Evolutionary conservation across 441 rosid species (phyloP).

Genomic region (Populus hybrid): DNA sequence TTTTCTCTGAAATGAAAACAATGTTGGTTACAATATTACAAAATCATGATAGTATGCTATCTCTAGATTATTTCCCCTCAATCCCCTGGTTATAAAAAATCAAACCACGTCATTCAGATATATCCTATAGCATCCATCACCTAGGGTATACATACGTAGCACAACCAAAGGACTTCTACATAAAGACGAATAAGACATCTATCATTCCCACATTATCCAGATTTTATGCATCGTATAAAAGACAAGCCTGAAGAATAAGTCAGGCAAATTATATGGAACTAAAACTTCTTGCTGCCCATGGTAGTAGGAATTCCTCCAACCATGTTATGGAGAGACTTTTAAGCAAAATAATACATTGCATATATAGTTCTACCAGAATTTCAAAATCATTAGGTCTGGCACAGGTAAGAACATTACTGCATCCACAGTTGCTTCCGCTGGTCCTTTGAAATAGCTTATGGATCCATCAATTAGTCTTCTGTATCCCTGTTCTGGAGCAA

Average conservation of each 20-base stretch:
- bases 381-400: neutral
- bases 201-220: neutral
- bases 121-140: slow-evolving; percentile 1
- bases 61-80: neutral
- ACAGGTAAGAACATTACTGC: slow-evolving; percentile 56
- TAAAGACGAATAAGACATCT: neutral
- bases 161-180: neutral
- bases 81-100: neutral
- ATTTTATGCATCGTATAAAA: neutral
- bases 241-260: neutral
- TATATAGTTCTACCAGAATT: neutral
- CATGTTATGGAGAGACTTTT: neutral
- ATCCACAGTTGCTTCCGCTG: slow-evolving; percentile 98
- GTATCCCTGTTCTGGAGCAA: slow-evolving; percentile 99
- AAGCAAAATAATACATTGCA: neutral
- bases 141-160: neutral
- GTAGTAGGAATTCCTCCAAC: too few species aligned
- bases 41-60: neutral
- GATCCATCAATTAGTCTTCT: slow-evolving; percentile 98
- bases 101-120: neutral
- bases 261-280: neutral
- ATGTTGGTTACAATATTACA: neutral
- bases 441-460: slow-evolving; percentile 92
- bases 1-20: neutral
- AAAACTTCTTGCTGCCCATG: too few species aligned